Evolutionary conservation across 129 eudicot species (phyloP).

Genomic region (Tanacetum coccineum): DNA sequence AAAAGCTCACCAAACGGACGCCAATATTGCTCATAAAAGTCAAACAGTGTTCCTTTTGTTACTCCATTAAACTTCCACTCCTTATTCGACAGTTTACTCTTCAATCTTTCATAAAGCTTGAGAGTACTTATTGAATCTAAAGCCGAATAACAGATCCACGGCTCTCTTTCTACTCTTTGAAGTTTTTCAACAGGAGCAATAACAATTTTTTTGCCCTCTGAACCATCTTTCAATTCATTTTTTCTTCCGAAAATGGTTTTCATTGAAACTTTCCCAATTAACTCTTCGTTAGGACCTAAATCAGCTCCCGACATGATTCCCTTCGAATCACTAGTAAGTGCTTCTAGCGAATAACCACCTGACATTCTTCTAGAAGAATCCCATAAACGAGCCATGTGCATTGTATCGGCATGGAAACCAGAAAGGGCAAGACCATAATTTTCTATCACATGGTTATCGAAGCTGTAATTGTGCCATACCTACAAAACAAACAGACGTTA

Average conservation of each 20-base stretch:
- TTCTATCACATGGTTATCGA: constrained; percentile 81
- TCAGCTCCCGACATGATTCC: constrained; percentile 60
- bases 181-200: constrained; percentile 92
- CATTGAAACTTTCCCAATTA: constrained; percentile 88
- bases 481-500: constrained; percentile 25
- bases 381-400: constrained; percentile 99
- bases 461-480: constrained; percentile 99
- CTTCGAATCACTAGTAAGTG: constrained; percentile 63
- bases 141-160: constrained; percentile 90
- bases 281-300: constrained; percentile 48
- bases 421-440: constrained; percentile 72
- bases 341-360: constrained; percentile 96
- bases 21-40: constrained; percentile 77
- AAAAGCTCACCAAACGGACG: constrained; percentile 97
- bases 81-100: constrained; percentile 43
- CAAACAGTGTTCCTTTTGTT: constrained; percentile 54
- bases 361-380: constrained; percentile 74
- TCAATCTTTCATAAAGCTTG: constrained; percentile 76
- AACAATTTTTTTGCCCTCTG: constrained; percentile 61
- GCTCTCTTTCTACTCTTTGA: constrained; percentile 59
- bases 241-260: constrained; percentile 79
- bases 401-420: constrained; percentile 97
- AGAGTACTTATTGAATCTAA: constrained; percentile 86
- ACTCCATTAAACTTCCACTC: constrained; percentile 65
- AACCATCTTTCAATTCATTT: constrained; percentile 73